A percentile compares a stretch with the other conserved stretches of the same genome.
These are phyloP conservation scores for Pueraria montana DNA, from an alignment of 306 rosid genomes.

Conservation along the genomic window DNA sequence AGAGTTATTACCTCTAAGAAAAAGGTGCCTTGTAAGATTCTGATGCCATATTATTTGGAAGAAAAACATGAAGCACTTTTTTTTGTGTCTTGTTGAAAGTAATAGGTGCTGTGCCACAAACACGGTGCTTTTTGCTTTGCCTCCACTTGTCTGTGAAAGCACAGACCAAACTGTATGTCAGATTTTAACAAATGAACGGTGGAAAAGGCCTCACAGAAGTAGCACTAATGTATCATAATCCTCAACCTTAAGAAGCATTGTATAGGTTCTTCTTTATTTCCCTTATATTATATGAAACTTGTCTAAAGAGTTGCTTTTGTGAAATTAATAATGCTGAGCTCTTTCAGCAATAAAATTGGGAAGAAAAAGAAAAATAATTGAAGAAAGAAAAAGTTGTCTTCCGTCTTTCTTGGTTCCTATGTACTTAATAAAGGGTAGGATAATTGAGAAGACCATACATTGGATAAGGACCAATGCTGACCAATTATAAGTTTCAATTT, in stretches of 20 bases:
- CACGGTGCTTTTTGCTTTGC: conserved; percentile 56
- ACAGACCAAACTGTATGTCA: conserved; percentile 64
- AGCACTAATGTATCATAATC: conserved; percentile 42
- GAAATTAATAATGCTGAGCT: conserved; percentile 42
- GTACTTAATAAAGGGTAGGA: conserved; percentile 43
- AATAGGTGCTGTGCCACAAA: conserved; percentile 56
- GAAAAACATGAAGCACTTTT: conserved; percentile 55
- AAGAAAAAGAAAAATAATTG: conserved; percentile 41
- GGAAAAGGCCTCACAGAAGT: conserved; percentile 46
- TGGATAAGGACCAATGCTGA: conserved; percentile 24
- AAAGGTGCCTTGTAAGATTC: conserved; percentile 54
- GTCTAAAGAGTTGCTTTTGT: conserved; percentile 48
- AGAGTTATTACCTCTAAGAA: conserved; percentile 46
- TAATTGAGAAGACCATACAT: conserved; percentile 48
- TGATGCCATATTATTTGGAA: conserved; percentile 51
- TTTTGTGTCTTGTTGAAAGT: conserved; percentile 53
- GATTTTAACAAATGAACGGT: conserved; percentile 61
- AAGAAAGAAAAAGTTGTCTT: conserved; percentile 47
- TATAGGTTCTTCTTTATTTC: conserved; percentile 41
- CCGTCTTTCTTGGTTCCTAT: conserved; percentile 51
- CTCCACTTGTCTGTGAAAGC: conserved; percentile 73
- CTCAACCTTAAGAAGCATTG: conserved; percentile 36
- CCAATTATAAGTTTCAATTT: conserved; percentile 46
- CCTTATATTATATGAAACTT: conserved; percentile 30
- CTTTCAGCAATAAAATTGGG: conserved; percentile 42